Base-by-base conservation (phyloP, 176 grass and related monocot species). In the Hordeum marinum region DNA sequence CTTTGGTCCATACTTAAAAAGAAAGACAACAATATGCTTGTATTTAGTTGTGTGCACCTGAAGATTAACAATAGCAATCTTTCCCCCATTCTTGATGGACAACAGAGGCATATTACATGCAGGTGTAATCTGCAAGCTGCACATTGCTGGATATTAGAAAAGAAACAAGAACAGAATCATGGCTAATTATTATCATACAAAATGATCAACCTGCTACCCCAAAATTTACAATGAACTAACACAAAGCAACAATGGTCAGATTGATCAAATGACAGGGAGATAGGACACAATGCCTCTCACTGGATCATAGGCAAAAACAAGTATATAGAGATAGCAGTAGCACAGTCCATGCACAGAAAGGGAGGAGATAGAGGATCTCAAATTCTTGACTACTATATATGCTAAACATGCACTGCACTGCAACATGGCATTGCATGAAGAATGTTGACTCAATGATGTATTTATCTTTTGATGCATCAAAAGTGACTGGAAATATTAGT, bases 111-210 rank as follows among this genome's bases (percentile, higher is more conserved):
- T 95, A 87, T 98, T 98, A 84, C 96, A 98, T 21, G 93, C 96
- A 83, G 91, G 96, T 81, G 93, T 94, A 85, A 98, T 98, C 89
- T 95, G 96, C 88, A 98, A 90, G 82, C 91, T 98, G 86, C 61
- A 75, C 10, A 63, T 57, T 80, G 55, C 52, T 84, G 40, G 34
- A 62, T 79, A 93, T 88, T 25, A 50, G 68, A 77, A 85, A 82
- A 40, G 25, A 55, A 82, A 87, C 31, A 69, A 34, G 62, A 79
- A 62, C 41, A 61, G 27, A 85, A 69, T 7, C 40, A 60, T 74
- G 61, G 61, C 4, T n/a, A n/a, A 6, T 61, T 61, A 81, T 35
- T 64, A 79, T 11, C 68, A 79, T 84, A 34, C 82, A 70, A 7
- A 18, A 31, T 15, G 4, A 81, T 86, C 3, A 79, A 54, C 48